Evolutionary conservation across 2,329 filamentous ascomycete genomes (phyloP).

Genomic region (Alternaria burnsii): DNA sequence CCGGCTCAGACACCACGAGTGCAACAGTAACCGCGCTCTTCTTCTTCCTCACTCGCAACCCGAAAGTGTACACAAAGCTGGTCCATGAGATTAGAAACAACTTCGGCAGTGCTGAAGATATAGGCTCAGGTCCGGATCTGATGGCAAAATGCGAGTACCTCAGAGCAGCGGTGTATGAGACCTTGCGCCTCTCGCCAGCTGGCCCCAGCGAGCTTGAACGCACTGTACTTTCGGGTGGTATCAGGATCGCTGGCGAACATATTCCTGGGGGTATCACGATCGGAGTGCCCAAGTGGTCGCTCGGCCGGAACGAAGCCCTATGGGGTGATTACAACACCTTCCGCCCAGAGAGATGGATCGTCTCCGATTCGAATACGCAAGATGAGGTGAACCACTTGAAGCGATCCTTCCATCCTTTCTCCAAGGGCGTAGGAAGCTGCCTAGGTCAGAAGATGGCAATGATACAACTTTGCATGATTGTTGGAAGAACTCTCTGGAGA

Average conservation of each 20-base stretch:
- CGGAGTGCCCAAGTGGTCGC: conserved; percentile 25
- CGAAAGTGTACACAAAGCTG: conserved; percentile 16
- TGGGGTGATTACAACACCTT: conserved; percentile 26
- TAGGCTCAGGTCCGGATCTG: conserved; percentile 10
- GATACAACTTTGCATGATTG: conserved; percentile 3
- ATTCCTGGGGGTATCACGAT: conserved; percentile 28
- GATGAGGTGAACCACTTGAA: conserved; percentile 20
- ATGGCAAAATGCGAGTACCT: conserved; percentile 21
- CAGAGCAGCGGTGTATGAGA: conserved; percentile 28
- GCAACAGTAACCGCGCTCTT: conserved; percentile 16
- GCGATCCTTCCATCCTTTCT: conserved; percentile 27
- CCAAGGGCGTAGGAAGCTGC: conserved; percentile 33
- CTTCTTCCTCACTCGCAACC: conserved; percentile 24
- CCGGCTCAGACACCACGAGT: conserved; percentile 25
- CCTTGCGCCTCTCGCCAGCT: conserved; percentile 24
- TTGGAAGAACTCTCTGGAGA: conserved; percentile 1
- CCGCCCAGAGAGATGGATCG: conserved; percentile 31
- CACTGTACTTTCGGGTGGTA: conserved; percentile 27
- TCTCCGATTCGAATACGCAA: conserved; percentile 15
- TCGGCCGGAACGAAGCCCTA: conserved; percentile 26
- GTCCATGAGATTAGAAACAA: conserved; percentile 21
- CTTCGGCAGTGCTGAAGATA: conserved; percentile 18
- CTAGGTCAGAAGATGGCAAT: conserved; percentile 36
- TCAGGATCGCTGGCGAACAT: conserved; percentile 19
- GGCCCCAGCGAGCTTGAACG: conserved; percentile 25